Base-by-base conservation (phyloP, 768 basidiomycete genomes). In the Termitomyces sp. region DNA sequence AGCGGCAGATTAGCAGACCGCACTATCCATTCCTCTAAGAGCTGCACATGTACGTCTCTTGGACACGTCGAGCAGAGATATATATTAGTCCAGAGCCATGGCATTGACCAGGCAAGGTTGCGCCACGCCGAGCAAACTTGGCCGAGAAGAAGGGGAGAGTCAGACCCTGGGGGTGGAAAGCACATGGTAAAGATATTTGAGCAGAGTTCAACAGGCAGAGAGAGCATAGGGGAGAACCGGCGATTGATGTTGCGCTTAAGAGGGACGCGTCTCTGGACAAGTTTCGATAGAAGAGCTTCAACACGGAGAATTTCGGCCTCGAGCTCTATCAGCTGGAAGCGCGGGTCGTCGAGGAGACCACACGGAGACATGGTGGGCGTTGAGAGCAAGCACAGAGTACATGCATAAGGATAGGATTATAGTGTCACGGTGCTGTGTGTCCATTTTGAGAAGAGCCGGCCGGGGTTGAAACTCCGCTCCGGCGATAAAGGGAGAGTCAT, bases 61-160 rank as follows among this genome's bases (percentile, higher is more conserved):
- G 63, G 67, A 28, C 60, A 50, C 15, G 68, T 55, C 13, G 67
- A 62, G 22, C 55, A 63, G 20, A 74, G 61, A 44, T 63, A 66
- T 28, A 73, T 61, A 28, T 62, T 65, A 22, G 66, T 62, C 71
- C 73, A 73, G 12, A 74, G 68, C 50, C 63, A 68, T 2, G 73
- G 71, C 58, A 71, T 71, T n/a, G 69, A 63, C 71, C 71, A 72
- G 28, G 70, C 71, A 53, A 72, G 66, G 12, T 68, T 63, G 22
- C 73, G 62, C 71, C 71, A 73, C 32, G 71, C 62, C 16, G 62
- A 65, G 52, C 71, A 74, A 15, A 74, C 69, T 20, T 67, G 60
- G 15, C 70, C 71, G 9, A 73, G 63, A 28, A 56, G 53, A 53
- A 73, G 62, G 11, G 71, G 70, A 11, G 64, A 57, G 2, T 18